Evolutionary conservation across 1,284 basidiomycete genomes (phyloP).

Genomic region (Sporisorium iseilematis-ciliati): DNA sequence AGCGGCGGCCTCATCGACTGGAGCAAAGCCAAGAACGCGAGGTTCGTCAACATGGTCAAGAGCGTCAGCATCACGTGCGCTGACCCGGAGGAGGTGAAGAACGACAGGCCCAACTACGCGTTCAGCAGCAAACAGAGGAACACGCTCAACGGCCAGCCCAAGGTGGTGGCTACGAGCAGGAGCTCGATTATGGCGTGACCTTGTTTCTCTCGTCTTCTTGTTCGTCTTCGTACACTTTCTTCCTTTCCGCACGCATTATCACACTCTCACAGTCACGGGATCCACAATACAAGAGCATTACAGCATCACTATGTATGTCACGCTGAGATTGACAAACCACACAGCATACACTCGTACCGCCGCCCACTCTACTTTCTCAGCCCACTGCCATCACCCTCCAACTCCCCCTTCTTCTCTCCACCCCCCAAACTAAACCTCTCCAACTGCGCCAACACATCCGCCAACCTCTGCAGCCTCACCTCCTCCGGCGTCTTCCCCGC

Average conservation of each 20-base stretch:
- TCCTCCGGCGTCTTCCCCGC: slow-evolving; percentile 22
- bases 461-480: slow-evolving; percentile 33
- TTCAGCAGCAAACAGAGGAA: slow-evolving; percentile 35
- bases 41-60: slow-evolving; percentile 47
- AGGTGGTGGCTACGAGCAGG: slow-evolving; percentile 21
- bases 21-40: slow-evolving; percentile 31
- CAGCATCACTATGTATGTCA: neutral
- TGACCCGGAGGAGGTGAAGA: slow-evolving; percentile 37
- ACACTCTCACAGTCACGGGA: neutral
- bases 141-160: slow-evolving; percentile 34
- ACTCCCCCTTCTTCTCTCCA: neutral
- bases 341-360: neutral
- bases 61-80: slow-evolving; percentile 34
- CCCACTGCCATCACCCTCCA: neutral
- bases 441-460: slow-evolving; percentile 39
- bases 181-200: slow-evolving; percentile 28
- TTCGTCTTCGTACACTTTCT: slow-evolving; percentile 14
- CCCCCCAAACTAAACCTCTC: slow-evolving; percentile 28
- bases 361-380: slow-evolving; percentile 6
- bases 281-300: neutral
- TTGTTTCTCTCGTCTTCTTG: neutral
- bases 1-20: slow-evolving; percentile 58
- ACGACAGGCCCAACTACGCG: slow-evolving; percentile 29
- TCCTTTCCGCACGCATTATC: neutral
- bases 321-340: neutral